Conservation (phyloP, 2,329 filamentous ascomycete species). For the Elsinoe australis region DNA sequence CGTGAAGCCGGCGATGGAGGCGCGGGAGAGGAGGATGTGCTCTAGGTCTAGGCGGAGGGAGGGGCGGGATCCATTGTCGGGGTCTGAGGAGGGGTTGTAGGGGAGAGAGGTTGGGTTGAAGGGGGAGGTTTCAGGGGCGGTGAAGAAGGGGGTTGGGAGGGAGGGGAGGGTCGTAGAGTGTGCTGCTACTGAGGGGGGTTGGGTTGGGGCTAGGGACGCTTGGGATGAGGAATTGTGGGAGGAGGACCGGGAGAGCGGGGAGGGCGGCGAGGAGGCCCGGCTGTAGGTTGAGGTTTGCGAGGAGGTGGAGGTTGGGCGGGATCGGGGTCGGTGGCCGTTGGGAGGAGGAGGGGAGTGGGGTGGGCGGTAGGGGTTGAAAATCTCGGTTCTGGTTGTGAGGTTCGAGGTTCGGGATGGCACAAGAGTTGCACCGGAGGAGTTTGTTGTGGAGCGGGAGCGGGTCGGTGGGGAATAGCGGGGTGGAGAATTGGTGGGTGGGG, state of each 20-base stretch:
- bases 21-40: constrained; percentile 9
- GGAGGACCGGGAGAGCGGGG: background rate
- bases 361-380: constrained; percentile 3
- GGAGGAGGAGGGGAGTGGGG: background rate
- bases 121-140: background rate
- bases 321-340: background rate
- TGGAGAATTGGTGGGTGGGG: background rate
- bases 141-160: background rate
- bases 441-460: background rate
- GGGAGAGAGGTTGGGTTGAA: background rate
- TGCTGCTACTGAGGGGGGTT: background rate
- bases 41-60: constrained; percentile 13
- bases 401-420: constrained; percentile 1
- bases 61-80: background rate
- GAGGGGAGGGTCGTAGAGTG: background rate
- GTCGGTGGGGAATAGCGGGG: background rate
- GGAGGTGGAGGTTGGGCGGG: constrained; percentile 3
- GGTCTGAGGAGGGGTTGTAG: background rate
- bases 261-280: constrained; percentile 3
- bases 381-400: background rate
- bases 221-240: background rate
- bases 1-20: constrained; percentile 4
- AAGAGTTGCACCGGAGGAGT: background rate
- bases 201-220: background rate
- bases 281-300: background rate